A percentile compares a stretch with the other conserved stretches of the same genome.
Evolutionary conservation across 441 rosid genomes (phyloP).

Genomic region (Euphorbia schlechtendalii): DNA sequence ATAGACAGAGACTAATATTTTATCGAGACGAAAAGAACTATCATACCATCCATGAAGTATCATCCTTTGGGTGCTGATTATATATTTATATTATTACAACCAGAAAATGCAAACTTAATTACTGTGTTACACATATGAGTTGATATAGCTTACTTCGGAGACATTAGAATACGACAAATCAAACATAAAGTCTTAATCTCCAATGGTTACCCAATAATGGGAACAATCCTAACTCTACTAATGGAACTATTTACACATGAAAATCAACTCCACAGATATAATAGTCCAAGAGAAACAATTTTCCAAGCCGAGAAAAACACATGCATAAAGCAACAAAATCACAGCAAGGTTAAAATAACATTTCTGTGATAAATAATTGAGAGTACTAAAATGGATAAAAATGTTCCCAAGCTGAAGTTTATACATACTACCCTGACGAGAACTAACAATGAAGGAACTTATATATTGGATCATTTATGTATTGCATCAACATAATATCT

Average conservation of each 20-base stretch:
- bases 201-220: neutral
- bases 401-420: too few relatives aligned
- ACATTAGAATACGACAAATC: neutral
- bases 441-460: too few relatives aligned
- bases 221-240: neutral
- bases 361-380: neutral
- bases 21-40: neutral
- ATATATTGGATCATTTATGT: too few relatives aligned
- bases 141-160: neutral
- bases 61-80: neutral
- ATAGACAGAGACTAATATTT: neutral
- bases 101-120: neutral
- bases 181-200: neutral
- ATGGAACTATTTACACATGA: constrained; percentile 1
- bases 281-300: neutral
- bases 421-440: too few relatives aligned
- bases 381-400: neutral
- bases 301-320: neutral
- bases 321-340: neutral
- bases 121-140: neutral
- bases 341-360: neutral
- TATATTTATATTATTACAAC: neutral
- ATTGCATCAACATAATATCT: too few relatives aligned
- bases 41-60: neutral
- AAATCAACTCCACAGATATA: neutral